Evolutionary conservation across 345 rosid genomes (phyloP), one percentile per base, ranked within the genome.

Genomic region (Rhizophora apiculata): DNA sequence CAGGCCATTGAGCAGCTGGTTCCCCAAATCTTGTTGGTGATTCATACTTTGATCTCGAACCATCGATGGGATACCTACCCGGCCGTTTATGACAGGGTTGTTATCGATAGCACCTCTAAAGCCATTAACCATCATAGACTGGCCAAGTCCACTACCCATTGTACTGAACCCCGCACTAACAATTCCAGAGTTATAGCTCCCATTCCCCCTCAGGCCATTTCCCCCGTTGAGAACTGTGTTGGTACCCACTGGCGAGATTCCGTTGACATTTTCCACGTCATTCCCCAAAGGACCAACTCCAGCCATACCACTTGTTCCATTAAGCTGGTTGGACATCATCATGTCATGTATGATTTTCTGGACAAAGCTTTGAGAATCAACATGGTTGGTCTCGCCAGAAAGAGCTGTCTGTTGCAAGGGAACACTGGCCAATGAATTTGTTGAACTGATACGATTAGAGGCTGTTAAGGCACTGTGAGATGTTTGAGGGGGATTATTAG

Each of bases 291-390:
- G 71, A 39, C 87, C 87, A 59, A 78, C 79, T 30, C 91, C 87
- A 65, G 39, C 86, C 86, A 87, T 81, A 60, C 85, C 79, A 32
- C 89, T 84, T 2, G 76, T 54, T 32, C 80, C 84, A 53, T 82
- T 85, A 39, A 82, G 80, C 72, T 92, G 94, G 83, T 73, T 73
- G 68, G 89, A 78, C 84, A 87, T 83, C 86, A 92, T 74, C 75
- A 89, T 86, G 15, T 87, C 92, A 34, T 90, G 94, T 61, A 95
- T 76, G 70, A 95, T 82, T 79, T 95, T 95, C 82, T 92, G 94
- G 53, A 92, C 98, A 24, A 97, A 86, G 71, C 90, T 95, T 68
- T 82, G 88, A 1, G 97, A 80, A 68, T 86, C 94, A 46, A 78
- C 84, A 6, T 76, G 87, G 59, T 90, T 96, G 21, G 68, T 85